Evolutionary conservation across 2,329 filamentous ascomycete species (phyloP).

Genomic region (Aspergillus candidus): DNA sequence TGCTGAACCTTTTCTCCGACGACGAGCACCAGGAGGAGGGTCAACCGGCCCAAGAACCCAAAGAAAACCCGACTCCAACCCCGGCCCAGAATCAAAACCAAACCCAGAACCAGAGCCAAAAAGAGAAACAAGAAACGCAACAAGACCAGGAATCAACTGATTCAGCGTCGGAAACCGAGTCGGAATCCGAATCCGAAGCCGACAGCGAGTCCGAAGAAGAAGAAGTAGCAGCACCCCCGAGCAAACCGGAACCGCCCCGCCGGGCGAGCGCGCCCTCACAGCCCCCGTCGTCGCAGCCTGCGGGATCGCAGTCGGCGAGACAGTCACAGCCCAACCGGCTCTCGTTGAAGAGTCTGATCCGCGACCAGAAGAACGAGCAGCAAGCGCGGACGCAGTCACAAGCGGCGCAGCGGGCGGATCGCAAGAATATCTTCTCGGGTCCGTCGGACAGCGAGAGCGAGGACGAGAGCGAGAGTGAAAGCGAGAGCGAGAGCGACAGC

Average conservation of each 20-base stretch:
- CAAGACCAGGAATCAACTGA: neutral
- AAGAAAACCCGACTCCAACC: no score
- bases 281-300: neutral
- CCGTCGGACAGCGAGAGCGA: constrained; percentile 14
- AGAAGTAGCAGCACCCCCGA: constrained; percentile 1
- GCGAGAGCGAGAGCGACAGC: constrained; percentile 9
- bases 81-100: no score
- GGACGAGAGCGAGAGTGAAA: constrained; percentile 9
- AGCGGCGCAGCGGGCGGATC: neutral
- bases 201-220: neutral
- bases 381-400: constrained; percentile 4
- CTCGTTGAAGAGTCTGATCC: constrained; percentile 4
- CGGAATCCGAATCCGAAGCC: constrained; percentile 7
- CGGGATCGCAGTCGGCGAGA: neutral
- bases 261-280: neutral
- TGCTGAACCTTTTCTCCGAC: no score
- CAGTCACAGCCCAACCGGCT: constrained; percentile 2
- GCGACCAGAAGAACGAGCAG: constrained; percentile 6
- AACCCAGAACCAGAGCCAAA: no score
- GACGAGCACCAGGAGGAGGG: no score
- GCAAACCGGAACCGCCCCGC: neutral
- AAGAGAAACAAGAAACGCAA: neutral
- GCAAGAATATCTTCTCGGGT: constrained; percentile 4
- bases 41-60: no score
- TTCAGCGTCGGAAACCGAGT: neutral